Conservation (phyloP, 2,329 filamentous ascomycete genomes). For the Monosporascus sp. region DNA sequence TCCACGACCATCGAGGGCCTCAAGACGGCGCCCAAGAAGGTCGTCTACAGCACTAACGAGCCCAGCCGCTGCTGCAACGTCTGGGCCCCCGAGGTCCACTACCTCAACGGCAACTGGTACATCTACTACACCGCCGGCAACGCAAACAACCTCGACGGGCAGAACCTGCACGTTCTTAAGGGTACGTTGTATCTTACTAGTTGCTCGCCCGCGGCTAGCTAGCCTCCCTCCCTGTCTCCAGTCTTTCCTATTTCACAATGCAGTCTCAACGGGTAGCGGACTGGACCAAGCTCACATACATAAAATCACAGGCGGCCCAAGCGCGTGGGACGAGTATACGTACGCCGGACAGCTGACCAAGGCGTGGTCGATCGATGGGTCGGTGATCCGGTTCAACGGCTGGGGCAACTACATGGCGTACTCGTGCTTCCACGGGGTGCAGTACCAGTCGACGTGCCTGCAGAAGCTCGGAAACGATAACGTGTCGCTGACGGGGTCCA, state of each 20-base stretch:
- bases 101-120: constrained; percentile 43
- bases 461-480: constrained; percentile 34
- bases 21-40: constrained; percentile 45
- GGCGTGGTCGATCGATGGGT: constrained; percentile 50
- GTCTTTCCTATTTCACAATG: not conserved
- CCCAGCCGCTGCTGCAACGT: constrained; percentile 47
- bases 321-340: constrained; percentile 45
- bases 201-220: not conserved
- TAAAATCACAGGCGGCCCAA: constrained; percentile 36
- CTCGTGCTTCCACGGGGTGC: constrained; percentile 42
- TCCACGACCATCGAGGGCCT: constrained; percentile 49
- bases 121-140: constrained; percentile 46
- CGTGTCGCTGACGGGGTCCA: constrained; percentile 34
- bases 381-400: constrained; percentile 41
- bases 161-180: constrained; percentile 46
- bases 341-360: constrained; percentile 42
- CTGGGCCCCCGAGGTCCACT: constrained; percentile 54
- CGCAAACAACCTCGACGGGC: constrained; percentile 36
- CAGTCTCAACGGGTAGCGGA: not conserved
- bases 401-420: constrained; percentile 48
- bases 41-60: constrained; percentile 43
- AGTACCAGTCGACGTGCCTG: constrained; percentile 32
- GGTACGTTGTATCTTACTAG: constrained; percentile 25
- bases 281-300: not conserved
- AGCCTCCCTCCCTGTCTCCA: not conserved